Evolutionary conservation across 2,329 filamentous ascomycete genomes (phyloP), one percentile per base, ranked within the genome.

Genomic region (Keithomyces neogunnii): DNA sequence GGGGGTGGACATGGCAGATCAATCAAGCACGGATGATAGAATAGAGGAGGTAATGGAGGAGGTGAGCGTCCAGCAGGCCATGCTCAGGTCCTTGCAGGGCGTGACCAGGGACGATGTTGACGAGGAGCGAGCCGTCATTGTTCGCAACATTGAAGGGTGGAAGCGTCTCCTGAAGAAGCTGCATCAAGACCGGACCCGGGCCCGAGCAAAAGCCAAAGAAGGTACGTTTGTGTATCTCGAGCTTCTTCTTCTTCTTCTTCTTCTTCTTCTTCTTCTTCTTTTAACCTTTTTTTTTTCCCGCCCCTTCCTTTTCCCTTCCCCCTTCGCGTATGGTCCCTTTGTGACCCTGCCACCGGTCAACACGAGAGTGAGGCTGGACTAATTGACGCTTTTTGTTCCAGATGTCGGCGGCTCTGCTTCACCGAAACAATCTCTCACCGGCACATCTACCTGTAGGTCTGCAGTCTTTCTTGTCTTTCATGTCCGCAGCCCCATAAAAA

Each of bases 71-170:
- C 69, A 75, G 53, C 63, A 63, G 45, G 69, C 71, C 47, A 65
- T 77, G 26, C 62, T 77, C 3, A 56, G 59, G 6, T 76, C 73
- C 2, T 65, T 78, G n/a, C 39, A 54, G 26, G 54, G 49, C 29
- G 57, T 57, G 35, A 49, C 53, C 5, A 62, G 60, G 49, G 59
- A 62, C 5, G 64, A 58, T 13, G 63, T 62, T 36, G 66, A 69
- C 33, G 53, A 66, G n/a, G 48, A 52, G 48, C 31, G 39, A 42
- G 28, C 45, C n/a, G 9, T 33, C 10, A 28, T 50, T 5, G 9
- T 9, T 29, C 30, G 44, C 38, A 13, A 28, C 19, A 53, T 70
- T 31, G 50, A 55, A 38, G 55, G 57, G 4, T 53, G 76, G 19
- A 66, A 69, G 56, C 59, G 50, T n/a, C 56, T 59, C 4, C 55